Base-by-base conservation (phyloP, 1,284 basidiomycete species). In the Spongiforma sp. region DNA sequence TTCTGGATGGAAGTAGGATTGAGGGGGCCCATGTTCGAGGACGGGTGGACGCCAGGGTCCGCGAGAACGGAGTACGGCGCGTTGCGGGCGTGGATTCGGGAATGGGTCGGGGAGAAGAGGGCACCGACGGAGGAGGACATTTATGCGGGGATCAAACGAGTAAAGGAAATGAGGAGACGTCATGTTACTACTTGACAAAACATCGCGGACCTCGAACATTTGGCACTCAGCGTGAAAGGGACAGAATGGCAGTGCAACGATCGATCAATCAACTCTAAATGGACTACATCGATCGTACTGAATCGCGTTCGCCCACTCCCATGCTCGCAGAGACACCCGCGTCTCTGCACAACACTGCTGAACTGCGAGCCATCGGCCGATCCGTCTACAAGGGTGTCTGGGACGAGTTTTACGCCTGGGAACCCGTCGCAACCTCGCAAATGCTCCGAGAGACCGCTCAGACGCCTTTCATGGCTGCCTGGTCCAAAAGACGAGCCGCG, bases 1-100 rank as follows among this genome's bases (percentile, higher is more conserved):
- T 85, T 89, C 65, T 91, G 92, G 82, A 84, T 82, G 24, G 92
- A 95, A 71, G 86, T 89, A 6, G 86, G 86, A 66, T 79, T 88
- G 53, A 82, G 85, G 56, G 83, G 86, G 24, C 85, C 87, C 61
- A 72, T 89, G 67, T 77, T 92, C 26, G 85, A 86, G 73, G 73
- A 75, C 57, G 78, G 75, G 33, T 75, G 74, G 64, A 75, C 17
- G 32, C 46, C 15, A 12, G 34, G 30, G 15, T 32, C 43, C 1
- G 68, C 73, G 19, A 71, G 56, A 11, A 73, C 72, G 1, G 71
- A 75, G 43, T 73, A 69, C 33, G 61, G 53, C 2, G 71, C 74
- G 1, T 52, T 94, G 60, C 78, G 85, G 58, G 66, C 66, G 50
- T 94, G 93, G 92, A 77, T 94, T 61, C 68, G 69, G 33, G 86